Percentiles rank a stretch among this genome's conserved stretches.
Evolutionary conservation across 2,329 filamentous ascomycete genomes (phyloP).

Genomic region (Ophiostoma sp.): DNA sequence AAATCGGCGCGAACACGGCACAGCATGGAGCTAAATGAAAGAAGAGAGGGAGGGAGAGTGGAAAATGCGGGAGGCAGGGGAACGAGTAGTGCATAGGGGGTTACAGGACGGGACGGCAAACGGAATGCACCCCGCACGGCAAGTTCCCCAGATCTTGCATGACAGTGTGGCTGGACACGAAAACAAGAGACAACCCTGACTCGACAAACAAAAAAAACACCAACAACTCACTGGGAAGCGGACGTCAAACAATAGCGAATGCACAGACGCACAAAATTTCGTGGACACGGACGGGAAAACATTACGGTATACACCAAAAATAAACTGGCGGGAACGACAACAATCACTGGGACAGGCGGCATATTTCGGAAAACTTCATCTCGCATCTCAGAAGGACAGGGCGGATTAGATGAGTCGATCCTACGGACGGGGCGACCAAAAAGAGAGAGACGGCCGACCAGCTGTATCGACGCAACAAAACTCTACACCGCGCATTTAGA

Average conservation of each 20-base stretch:
- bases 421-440: not conserved
- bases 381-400: not conserved
- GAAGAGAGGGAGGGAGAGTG: not conserved
- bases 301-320: slow-evolving; percentile 1
- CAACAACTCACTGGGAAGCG: not conserved
- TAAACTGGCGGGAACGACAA: not conserved
- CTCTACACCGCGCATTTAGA: slow-evolving; percentile 12
- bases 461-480: not conserved
- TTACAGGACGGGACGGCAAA: slow-evolving; percentile 1
- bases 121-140: not conserved
- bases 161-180: not conserved
- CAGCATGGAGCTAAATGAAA: not conserved
- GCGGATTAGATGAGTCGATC: not conserved
- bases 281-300: not conserved
- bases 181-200: not conserved
- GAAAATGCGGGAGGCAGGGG: not conserved
- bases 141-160: not conserved
- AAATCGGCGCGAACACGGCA: slow-evolving; percentile 21
- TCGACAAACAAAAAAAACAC: not conserved
- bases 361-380: not conserved
- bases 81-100: not conserved
- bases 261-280: not conserved
- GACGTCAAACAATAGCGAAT: not conserved
- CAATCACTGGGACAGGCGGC: not conserved
- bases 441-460: not conserved